These are phyloP conservation scores for Sclerotinia subarctica DNA, from an alignment of 2,329 filamentous ascomycete genomes.

Conservation along the genomic window DNA sequence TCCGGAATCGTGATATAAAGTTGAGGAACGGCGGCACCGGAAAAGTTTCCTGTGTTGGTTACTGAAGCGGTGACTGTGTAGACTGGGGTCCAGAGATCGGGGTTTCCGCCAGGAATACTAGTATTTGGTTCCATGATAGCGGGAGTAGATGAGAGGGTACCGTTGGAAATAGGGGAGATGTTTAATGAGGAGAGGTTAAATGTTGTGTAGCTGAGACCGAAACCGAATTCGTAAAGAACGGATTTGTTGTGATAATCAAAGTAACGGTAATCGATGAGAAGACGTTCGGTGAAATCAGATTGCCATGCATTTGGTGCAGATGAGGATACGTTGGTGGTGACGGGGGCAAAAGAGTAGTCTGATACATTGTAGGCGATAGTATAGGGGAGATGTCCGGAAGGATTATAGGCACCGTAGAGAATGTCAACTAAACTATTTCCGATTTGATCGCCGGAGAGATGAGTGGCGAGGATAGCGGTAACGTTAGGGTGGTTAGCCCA, in stretches of 20 bases:
- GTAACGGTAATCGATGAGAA: conserved; percentile 47
- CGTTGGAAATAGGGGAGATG: conserved; percentile 30
- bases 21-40: conserved; percentile 36
- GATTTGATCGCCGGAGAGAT: conserved; percentile 57
- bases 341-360: conserved; percentile 50
- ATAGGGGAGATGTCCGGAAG: conserved; percentile 57
- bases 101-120: conserved; percentile 52
- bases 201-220: conserved; percentile 69
- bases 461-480: conserved; percentile 57
- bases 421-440: conserved; percentile 60
- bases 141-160: conserved; percentile 38
- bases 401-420: conserved; percentile 59
- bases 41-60: conserved; percentile 49
- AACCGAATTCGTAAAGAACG: conserved; percentile 42
- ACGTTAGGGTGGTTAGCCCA: conserved; percentile 58
- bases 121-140: conserved; percentile 35
- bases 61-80: conserved; percentile 48
- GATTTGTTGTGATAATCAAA: conserved; percentile 45
- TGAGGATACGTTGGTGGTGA: conserved; percentile 42
- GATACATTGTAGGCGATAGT: conserved; percentile 55
- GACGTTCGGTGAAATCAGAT: conserved; percentile 54
- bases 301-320: conserved; percentile 25
- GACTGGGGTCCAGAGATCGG: conserved; percentile 52
- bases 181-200: conserved; percentile 51
- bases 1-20: conserved; percentile 38